Base-by-base conservation (phyloP, 2,329 filamentous ascomycete genomes). In the Zopfia rhizophila region DNA sequence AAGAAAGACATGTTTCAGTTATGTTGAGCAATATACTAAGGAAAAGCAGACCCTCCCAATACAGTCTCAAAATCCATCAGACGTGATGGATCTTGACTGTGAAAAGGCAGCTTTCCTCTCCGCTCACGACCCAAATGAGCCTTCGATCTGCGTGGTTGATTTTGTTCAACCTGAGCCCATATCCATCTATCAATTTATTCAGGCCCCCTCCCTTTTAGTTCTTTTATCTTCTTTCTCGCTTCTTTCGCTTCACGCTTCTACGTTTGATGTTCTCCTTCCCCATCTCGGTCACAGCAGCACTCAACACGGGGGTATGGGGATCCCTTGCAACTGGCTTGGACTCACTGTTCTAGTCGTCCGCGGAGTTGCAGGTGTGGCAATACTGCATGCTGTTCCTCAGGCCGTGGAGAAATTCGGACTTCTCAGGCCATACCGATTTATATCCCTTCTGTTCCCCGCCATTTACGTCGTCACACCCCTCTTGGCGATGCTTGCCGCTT, bases 241-340 rank as follows among this genome's bases (percentile, higher is more conserved):
- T 25, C 78, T 79, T 23, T 82, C 80, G n/a, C 79, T 79, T 58
- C 82, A 82, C 41, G 78, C 78, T 10, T 78, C 75, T 2, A 81
- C 80, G 32, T 84, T 78, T 46, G 75, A 78, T 44, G 70, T 75
- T 16, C 65, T 79, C 4, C 72, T 78, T 3, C 76, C 75, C 4
- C 75, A 78, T 50, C 69, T 78, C 21, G 75, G 74, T 32, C 76
- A 78, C 59, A 75, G 70, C 48, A 71, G 67, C 51, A 72, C 72
- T 24, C 65, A 72, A 30, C 65, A 74, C 35, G 75, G 73, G 35
- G 76, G 75, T 25, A 74, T 78, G 63, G 75, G 75, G 23, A 67
- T 78, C 25, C 68, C 75, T 7, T 79, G 76, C 64, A 66, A 69
- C 13, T 75, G 71, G 68, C 65, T 78, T 31, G 70, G 68, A 23